Evolutionary conservation across 225 moss, liverwort and hornwort genomes (phyloP).

Genomic region (Sphagnum contortum): DNA sequence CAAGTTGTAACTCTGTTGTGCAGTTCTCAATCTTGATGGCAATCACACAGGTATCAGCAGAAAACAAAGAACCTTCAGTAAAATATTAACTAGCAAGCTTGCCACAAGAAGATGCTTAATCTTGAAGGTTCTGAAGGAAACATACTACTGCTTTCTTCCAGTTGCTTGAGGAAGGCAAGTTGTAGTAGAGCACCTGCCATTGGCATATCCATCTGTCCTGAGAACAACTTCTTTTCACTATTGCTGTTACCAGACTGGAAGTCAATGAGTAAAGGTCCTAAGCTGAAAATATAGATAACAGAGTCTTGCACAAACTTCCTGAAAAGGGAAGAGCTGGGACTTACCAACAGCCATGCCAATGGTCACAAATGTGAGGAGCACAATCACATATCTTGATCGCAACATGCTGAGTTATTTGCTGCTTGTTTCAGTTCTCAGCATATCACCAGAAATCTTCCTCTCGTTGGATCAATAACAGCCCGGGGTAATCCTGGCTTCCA

Average conservation of each 20-base stretch:
- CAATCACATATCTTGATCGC: slow-evolving; percentile 37
- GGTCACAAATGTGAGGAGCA: slow-evolving; percentile 53
- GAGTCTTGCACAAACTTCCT: neutral
- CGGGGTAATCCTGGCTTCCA: too few relatives aligned
- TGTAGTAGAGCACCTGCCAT: slow-evolving; percentile 50
- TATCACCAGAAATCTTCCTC: too few relatives aligned
- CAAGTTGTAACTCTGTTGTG: too few relatives aligned
- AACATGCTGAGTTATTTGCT: slow-evolving; percentile 14
- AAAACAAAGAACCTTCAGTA: neutral
- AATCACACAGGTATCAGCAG: too few relatives aligned
- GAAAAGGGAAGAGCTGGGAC: neutral
- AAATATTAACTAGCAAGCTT: neutral
- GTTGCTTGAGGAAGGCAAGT: slow-evolving; percentile 44
- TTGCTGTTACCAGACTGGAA: neutral
- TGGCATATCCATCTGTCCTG: neutral
- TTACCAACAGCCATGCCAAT: slow-evolving; percentile 63
- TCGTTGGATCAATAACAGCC: too few relatives aligned
- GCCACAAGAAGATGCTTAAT: too few relatives aligned
- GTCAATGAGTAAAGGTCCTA: too few relatives aligned
- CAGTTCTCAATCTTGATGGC: too few relatives aligned
- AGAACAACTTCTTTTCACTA: neutral
- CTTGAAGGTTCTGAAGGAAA: neutral
- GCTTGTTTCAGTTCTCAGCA: too few relatives aligned
- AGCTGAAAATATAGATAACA: neutral
- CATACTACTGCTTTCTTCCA: slow-evolving; percentile 50